Conservation (phyloP, 768 basidiomycete genomes). For the Suillus sp. region DNA sequence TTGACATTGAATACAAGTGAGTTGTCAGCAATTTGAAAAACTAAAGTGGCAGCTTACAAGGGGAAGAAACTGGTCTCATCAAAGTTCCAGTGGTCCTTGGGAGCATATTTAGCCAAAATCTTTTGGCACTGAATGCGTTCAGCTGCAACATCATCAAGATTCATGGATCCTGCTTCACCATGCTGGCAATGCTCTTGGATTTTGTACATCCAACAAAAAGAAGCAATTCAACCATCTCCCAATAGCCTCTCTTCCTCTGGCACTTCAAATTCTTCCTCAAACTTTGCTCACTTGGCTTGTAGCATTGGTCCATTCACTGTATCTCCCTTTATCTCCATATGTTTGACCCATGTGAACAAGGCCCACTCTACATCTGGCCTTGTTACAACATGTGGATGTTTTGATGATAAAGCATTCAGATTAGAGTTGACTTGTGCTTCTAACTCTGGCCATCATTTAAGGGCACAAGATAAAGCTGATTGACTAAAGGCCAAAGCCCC, state of each 20-base stretch:
- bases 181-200: conserved; percentile 23
- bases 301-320: conserved; percentile 21
- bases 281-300: conserved; percentile 18
- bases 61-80: conserved; percentile 25
- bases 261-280: conserved; percentile 35
- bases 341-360: conserved; percentile 22
- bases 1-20: neutral
- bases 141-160: conserved; percentile 24
- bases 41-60: conserved; percentile 39
- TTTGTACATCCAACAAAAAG: conserved; percentile 11
- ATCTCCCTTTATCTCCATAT: conserved; percentile 33
- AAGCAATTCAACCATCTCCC: conserved; percentile 12
- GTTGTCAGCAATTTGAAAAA: conserved; percentile 15
- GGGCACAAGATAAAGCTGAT: too few relatives aligned
- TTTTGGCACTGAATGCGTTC: conserved; percentile 24
- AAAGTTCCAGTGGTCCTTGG: conserved; percentile 32
- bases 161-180: conserved; percentile 31
- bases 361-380: conserved; percentile 37
- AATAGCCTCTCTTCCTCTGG: conserved; percentile 26
- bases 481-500: too few relatives aligned
- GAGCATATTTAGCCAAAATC: conserved; percentile 23
- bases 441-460: conserved; percentile 3
- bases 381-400: conserved; percentile 32
- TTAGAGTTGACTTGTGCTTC: conserved; percentile 16
- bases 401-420: conserved; percentile 33